A percentile compares a stretch with the other conserved stretches of the same genome.
phyloP scores from a whole-genome alignment of 331 rosid genomes.

The Stylosanthes scabra region DNA sequence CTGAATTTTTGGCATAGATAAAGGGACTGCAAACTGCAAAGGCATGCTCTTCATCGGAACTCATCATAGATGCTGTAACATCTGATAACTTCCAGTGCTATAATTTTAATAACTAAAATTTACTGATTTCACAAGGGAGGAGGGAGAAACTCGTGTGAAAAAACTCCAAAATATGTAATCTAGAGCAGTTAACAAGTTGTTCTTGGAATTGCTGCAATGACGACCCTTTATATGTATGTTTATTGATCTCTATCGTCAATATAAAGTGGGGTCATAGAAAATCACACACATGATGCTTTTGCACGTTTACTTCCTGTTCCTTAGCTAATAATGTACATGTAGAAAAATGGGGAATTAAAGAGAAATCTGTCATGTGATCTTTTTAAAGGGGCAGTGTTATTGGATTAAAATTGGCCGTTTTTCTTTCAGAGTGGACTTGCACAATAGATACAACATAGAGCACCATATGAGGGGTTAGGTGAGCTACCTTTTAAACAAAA shows the following conservation, averaged over 20 bases:
- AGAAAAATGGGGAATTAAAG: constrained; percentile 6
- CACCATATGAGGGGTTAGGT: constrained; percentile 39
- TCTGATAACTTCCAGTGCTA: neutral
- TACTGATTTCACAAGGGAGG: too few relatives aligned
- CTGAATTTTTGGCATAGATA: constrained; percentile 24
- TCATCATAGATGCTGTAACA: constrained; percentile 12
- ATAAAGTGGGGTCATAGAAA: constrained; percentile 39
- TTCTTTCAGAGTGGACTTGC: constrained; percentile 36
- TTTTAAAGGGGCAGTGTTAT: constrained; percentile 2
- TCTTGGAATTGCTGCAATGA: constrained; percentile 27
- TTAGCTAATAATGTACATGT: neutral
- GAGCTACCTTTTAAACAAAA: constrained; percentile 41
- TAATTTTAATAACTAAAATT: too few relatives aligned
- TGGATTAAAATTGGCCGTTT: constrained; percentile 29
- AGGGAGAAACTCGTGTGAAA: neutral
- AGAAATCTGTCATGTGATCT: neutral
- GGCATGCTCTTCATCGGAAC: constrained; percentile 23
- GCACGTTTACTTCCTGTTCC: constrained; percentile 39
- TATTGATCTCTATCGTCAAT: constrained; percentile 32
- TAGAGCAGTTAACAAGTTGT: constrained; percentile 25
- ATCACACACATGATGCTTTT: constrained; percentile 40
- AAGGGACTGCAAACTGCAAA: constrained; percentile 12
- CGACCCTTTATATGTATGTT: constrained; percentile 3
- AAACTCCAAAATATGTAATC: constrained; percentile 20
- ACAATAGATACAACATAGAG: constrained; percentile 23